Conservation (phyloP, 2,329 filamentous ascomycete species). For the Arthrobotrys musiformis region DNA sequence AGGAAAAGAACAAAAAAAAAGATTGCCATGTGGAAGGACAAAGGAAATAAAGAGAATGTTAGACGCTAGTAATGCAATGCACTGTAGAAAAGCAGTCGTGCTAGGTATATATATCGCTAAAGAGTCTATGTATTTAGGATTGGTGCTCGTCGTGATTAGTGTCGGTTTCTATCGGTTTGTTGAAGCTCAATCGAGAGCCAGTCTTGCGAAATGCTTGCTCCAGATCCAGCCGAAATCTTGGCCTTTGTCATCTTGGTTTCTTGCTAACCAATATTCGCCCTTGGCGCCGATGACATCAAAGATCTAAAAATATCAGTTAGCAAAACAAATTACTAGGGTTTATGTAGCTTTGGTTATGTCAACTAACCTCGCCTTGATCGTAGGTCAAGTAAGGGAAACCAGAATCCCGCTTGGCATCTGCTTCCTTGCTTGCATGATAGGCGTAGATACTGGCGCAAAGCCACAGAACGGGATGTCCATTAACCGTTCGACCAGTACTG, state of each 20-base stretch:
- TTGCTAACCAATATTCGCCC: slow-evolving; percentile 95
- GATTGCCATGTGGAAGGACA: slow-evolving; percentile 17
- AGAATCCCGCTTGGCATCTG: slow-evolving; percentile 82
- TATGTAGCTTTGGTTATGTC: background rate
- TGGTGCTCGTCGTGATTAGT: slow-evolving; percentile 11
- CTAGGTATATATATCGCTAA: slow-evolving; percentile 35
- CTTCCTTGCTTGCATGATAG: slow-evolving; percentile 55
- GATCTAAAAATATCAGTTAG: slow-evolving; percentile 61
- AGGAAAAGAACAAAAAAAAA: background rate
- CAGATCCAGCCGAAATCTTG: slow-evolving; percentile 95
- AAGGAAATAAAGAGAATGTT: slow-evolving; percentile 34
- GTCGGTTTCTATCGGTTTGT: background rate
- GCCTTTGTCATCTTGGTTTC: slow-evolving; percentile 89
- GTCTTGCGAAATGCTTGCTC: slow-evolving; percentile 91
- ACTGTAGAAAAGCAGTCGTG: background rate
- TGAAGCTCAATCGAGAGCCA: slow-evolving; percentile 62
- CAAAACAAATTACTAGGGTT: background rate
- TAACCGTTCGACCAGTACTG: slow-evolving; percentile 27
- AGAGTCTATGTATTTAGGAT: slow-evolving; percentile 12
- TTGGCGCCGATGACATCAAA: slow-evolving; percentile 85
- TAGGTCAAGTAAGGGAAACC: slow-evolving; percentile 97
- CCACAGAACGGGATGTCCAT: slow-evolving; percentile 50
- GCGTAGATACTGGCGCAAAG: slow-evolving; percentile 54
- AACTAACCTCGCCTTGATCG: slow-evolving; percentile 80
- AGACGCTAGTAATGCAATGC: slow-evolving; percentile 27